phyloP scores from a whole-genome alignment of 352 stramenopile species.

The Pythium aphanidermatum region DNA sequence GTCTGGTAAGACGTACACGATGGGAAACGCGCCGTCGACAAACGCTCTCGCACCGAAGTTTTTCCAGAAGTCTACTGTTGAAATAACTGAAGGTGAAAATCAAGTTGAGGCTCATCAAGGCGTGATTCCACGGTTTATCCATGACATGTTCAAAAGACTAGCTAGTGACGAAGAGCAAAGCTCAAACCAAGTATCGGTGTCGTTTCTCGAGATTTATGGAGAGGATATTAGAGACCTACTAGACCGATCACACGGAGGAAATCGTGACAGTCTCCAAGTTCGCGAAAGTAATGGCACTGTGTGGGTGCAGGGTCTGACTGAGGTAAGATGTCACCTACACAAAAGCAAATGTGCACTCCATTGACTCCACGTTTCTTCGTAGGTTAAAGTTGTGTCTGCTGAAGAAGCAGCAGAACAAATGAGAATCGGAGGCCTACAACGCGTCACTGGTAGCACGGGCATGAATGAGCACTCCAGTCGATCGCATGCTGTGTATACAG shows the following conservation, averaged over 20 bases:
- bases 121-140: slow-evolving; percentile 79
- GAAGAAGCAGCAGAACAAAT: slow-evolving; percentile 76
- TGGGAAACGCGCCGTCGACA: slow-evolving; percentile 59
- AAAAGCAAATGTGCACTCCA: neutral
- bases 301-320: slow-evolving; percentile 73
- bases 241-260: slow-evolving; percentile 24
- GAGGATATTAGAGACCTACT: slow-evolving; percentile 97
- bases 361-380: neutral
- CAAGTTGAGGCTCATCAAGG: slow-evolving; percentile 51
- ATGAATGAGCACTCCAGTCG: slow-evolving; percentile 88
- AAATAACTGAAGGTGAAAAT: slow-evolving; percentile 3
- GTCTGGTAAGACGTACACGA: slow-evolving; percentile 81
- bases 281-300: slow-evolving; percentile 65
- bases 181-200: slow-evolving; percentile 62
- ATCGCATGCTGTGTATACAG: slow-evolving; percentile 80
- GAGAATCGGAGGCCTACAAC: slow-evolving; percentile 55
- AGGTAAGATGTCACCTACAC: slow-evolving; percentile 23
- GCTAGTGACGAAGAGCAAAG: slow-evolving; percentile 25
- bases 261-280: slow-evolving; percentile 53
- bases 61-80: slow-evolving; percentile 17
- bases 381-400: slow-evolving; percentile 50
- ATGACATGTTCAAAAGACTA: slow-evolving; percentile 63
- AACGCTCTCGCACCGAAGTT: slow-evolving; percentile 30
- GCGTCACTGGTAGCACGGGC: slow-evolving; percentile 79
- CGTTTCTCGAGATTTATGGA: slow-evolving; percentile 96